Conservation (phyloP, 371 early-diverging fungal species). For the Haplosporangium sp. region DNA sequence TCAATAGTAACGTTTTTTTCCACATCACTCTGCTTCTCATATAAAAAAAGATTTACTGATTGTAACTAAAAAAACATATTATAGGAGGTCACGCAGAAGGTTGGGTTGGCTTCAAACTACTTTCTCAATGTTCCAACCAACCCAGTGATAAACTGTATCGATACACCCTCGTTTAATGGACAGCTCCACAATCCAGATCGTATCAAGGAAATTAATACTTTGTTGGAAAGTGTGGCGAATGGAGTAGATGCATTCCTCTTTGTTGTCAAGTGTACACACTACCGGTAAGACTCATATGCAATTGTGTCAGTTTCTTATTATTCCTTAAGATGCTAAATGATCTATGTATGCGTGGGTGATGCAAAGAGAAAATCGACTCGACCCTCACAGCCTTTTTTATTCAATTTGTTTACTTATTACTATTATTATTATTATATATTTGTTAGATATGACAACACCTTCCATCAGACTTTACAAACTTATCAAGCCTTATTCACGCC, state of each 20-base stretch:
- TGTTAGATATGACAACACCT: conserved; percentile 51
- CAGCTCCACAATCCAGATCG: conserved; percentile 42
- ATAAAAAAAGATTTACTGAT: too few relatives aligned
- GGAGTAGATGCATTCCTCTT: conserved; percentile 56
- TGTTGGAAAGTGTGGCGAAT: conserved; percentile 31
- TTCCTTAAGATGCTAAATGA: not conserved
- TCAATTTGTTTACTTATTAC: not conserved
- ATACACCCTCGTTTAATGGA: conserved; percentile 56
- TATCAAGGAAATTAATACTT: conserved; percentile 34
- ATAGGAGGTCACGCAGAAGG: conserved; percentile 52
- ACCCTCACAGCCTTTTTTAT: not conserved
- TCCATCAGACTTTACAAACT: conserved; percentile 49
- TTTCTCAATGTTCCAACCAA: conserved; percentile 47
- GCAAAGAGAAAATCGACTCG: not conserved
- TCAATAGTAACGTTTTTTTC: too few relatives aligned
- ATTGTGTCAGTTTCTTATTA: not conserved
- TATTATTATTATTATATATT: not conserved
- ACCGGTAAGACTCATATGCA: conserved; percentile 26
- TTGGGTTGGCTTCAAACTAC: conserved; percentile 38
- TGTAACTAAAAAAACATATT: not conserved
- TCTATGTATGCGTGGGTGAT: not conserved
- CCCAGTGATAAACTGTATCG: conserved; percentile 55
- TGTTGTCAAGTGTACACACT: conserved; percentile 56
- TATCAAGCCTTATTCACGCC: conserved; percentile 47
- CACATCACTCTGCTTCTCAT: too few relatives aligned